phyloP scores from a whole-genome alignment of 1,284 basidiomycete genomes.

The Ganoderma meredithae region DNA sequence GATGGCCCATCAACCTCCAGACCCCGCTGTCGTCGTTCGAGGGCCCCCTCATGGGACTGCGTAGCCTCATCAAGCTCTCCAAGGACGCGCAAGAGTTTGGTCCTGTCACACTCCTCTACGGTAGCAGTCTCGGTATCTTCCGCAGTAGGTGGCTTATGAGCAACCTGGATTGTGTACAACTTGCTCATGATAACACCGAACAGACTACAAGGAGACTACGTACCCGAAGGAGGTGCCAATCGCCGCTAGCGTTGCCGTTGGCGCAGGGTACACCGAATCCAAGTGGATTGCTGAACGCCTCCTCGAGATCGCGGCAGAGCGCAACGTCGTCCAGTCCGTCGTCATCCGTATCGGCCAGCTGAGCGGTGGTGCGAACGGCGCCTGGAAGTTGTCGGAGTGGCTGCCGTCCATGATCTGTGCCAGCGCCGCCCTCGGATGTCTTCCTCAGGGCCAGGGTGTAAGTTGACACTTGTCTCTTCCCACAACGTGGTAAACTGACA shows the following conservation, averaged over 20 bases:
- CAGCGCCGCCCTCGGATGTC: slow-evolving; percentile 21
- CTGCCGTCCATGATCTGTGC: slow-evolving; percentile 39
- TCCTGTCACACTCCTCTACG: slow-evolving; percentile 38
- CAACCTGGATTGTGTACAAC: not conserved
- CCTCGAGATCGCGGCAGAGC: slow-evolving; percentile 32
- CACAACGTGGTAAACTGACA: not conserved
- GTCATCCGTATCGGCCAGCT: slow-evolving; percentile 44
- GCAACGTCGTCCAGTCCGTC: slow-evolving; percentile 35
- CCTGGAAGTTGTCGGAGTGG: slow-evolving; percentile 42
- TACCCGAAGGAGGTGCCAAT: slow-evolving; percentile 22
- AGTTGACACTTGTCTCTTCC: not conserved
- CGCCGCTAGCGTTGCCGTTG: slow-evolving; percentile 32
- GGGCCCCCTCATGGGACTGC: slow-evolving; percentile 34
- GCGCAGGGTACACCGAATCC: slow-evolving; percentile 44
- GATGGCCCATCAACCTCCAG: slow-evolving; percentile 3
- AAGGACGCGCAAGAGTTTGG: slow-evolving; percentile 31
- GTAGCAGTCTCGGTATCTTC: slow-evolving; percentile 38
- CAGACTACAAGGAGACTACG: not conserved
- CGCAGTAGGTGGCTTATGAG: slow-evolving; percentile 27
- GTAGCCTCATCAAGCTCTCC: slow-evolving; percentile 38
- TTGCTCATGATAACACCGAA: not conserved
- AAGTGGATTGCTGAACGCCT: slow-evolving; percentile 46
- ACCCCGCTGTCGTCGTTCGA: slow-evolving; percentile 1
- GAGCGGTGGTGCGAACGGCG: slow-evolving; percentile 37
- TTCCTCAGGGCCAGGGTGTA: slow-evolving; percentile 26